Percentiles rank a stretch among this genome's conserved stretches.
Evolutionary conservation across 169 alveolate species (phyloP).

Genomic region (Cryptosporidium ryanae): DNA sequence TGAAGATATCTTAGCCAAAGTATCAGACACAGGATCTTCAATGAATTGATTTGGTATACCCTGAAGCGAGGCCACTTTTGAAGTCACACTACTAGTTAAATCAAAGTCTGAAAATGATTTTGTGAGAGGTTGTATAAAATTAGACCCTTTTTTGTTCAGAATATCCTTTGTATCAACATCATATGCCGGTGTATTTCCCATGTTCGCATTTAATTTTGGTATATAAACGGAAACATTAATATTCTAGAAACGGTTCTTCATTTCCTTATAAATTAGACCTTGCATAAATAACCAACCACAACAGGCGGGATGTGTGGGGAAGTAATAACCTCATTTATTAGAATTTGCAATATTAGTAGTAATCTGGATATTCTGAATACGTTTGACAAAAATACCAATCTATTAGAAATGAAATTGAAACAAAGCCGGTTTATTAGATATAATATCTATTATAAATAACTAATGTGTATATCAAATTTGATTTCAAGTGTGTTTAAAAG

Average conservation of each 20-base stretch:
- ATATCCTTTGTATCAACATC: conserved; percentile 14
- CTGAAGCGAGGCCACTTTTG: conserved; percentile 24
- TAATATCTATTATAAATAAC: no score
- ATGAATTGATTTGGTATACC: conserved; percentile 6
- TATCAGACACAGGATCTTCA: conserved; percentile 41
- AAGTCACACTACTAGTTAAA: conserved; percentile 19
- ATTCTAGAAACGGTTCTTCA: not conserved
- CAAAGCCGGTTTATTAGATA: no score
- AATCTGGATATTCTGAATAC: no score
- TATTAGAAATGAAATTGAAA: no score
- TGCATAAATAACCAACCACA: conserved; percentile 6
- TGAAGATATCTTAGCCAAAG: conserved; percentile 26
- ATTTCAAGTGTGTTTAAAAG: no score
- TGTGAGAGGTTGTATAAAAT: conserved; percentile 6
- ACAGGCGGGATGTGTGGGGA: conserved; percentile 74
- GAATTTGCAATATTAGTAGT: no score
- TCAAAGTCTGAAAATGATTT: conserved; percentile 34
- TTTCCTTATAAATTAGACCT: conserved; percentile 1
- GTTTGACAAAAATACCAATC: no score
- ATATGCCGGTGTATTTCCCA: conserved; percentile 36
- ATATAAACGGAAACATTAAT: not conserved
- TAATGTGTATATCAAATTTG: no score
- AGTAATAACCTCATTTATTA: no score
- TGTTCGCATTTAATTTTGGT: not conserved
- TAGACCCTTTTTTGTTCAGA: conserved; percentile 1